phyloP scores from a whole-genome alignment of 257 asterid species.

The Coffea eugenioides region DNA sequence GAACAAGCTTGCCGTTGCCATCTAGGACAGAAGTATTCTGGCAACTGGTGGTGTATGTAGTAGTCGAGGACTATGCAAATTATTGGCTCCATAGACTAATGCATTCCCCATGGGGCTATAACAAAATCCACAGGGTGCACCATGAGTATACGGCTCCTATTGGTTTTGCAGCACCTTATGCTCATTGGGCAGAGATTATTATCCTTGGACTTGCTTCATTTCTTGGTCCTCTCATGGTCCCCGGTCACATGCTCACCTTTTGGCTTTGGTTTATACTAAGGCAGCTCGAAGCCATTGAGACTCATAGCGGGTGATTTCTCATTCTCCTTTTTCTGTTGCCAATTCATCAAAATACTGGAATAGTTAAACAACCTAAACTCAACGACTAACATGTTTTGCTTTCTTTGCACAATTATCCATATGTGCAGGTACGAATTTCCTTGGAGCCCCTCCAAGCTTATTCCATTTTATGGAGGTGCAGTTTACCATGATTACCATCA shows the following conservation, averaged over 20 bases:
- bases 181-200: constrained; percentile 73
- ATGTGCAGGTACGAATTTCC: constrained; percentile 66
- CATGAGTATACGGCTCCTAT: constrained; percentile 76
- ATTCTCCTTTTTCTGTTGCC: background rate
- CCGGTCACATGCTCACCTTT: constrained; percentile 73
- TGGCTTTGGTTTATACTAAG: constrained; percentile 66
- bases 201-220: constrained; percentile 66
- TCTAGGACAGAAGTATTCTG: constrained; percentile 46
- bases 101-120: constrained; percentile 64
- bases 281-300: constrained; percentile 70
- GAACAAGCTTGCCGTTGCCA: constrained; percentile 71
- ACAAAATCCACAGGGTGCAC: constrained; percentile 66
- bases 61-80: constrained; percentile 66
- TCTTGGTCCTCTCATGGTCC: constrained; percentile 61
- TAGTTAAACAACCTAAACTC: background rate
- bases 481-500: constrained; percentile 79
- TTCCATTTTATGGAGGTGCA: constrained; percentile 85
- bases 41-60: constrained; percentile 57
- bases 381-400: background rate
- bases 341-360: background rate
- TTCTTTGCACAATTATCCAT: background rate
- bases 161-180: constrained; percentile 71
- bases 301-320: constrained; percentile 55
- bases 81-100: constrained; percentile 75
- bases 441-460: constrained; percentile 67